A percentile compares a stretch with the other conserved stretches of the same genome.
Evolutionary conservation across 352 stramenopile species (phyloP).

Genomic region (Globisporangium middletonii): DNA sequence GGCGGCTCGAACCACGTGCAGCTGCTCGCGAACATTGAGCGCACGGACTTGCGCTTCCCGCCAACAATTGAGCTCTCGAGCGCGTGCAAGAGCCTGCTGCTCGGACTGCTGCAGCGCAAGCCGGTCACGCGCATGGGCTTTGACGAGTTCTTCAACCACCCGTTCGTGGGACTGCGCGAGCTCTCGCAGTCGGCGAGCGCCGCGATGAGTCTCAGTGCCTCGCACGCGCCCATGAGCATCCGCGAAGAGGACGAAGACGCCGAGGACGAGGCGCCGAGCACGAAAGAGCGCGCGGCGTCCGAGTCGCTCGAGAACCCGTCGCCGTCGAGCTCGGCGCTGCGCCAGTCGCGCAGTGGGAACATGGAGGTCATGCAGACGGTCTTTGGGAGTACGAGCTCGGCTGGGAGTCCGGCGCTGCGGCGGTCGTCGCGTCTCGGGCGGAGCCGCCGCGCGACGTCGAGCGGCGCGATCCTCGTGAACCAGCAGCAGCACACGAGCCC

Average conservation of each 20-base stretch:
- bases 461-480: slow-evolving; percentile 24
- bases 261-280: slow-evolving; percentile 18
- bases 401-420: slow-evolving; percentile 32
- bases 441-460: slow-evolving; percentile 52
- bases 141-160: slow-evolving; percentile 86
- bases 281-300: slow-evolving; percentile 27
- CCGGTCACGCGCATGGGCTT: slow-evolving; percentile 85
- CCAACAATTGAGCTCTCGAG: slow-evolving; percentile 70
- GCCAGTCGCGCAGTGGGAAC: slow-evolving; percentile 49
- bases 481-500: slow-evolving; percentile 32
- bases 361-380: slow-evolving; percentile 64
- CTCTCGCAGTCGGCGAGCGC: slow-evolving; percentile 8
- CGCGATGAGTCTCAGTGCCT: slow-evolving; percentile 14
- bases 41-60: slow-evolving; percentile 85
- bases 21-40: slow-evolving; percentile 92
- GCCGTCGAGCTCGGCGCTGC: slow-evolving; percentile 27
- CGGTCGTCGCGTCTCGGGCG: slow-evolving; percentile 46
- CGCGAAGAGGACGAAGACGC: slow-evolving; percentile 52
- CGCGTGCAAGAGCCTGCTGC: slow-evolving; percentile 75
- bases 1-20: slow-evolving; percentile 94
- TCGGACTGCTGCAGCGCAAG: slow-evolving; percentile 81
- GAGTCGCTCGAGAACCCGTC: slow-evolving; percentile 20
- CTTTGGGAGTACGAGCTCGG: slow-evolving; percentile 47
- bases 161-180: slow-evolving; percentile 41
- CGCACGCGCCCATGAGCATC: slow-evolving; percentile 36